Conservation (phyloP, 2,329 filamentous ascomycete species). For the Talaromyces piceae region DNA sequence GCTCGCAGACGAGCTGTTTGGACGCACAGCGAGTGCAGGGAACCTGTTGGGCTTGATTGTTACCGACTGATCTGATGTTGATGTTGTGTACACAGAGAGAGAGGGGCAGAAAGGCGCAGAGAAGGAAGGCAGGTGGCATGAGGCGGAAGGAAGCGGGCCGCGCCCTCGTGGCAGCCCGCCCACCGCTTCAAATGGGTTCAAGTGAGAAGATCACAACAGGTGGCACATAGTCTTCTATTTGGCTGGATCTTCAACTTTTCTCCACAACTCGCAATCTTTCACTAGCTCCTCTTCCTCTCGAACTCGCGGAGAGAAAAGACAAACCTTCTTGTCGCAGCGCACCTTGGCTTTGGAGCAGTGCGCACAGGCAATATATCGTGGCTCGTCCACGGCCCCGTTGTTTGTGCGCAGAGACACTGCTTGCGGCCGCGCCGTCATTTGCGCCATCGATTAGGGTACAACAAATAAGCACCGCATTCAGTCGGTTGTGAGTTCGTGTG, state of each 20-base stretch:
- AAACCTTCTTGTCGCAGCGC: conserved; percentile 1
- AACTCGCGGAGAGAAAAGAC: neutral
- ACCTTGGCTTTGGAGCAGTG: neutral
- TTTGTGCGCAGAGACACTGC: neutral
- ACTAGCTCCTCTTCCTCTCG: too few relatives aligned
- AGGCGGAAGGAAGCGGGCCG: neutral
- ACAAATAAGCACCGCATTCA: neutral
- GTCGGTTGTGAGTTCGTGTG: neutral
- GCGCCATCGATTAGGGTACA: neutral
- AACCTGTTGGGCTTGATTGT: neutral
- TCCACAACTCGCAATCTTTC: too few relatives aligned
- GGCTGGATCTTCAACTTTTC: too few relatives aligned
- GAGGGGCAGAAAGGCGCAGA: neutral
- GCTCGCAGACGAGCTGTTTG: neutral
- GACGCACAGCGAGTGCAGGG: neutral
- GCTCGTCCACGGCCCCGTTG: neutral
- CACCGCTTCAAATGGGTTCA: too few relatives aligned
- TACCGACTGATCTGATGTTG: neutral
- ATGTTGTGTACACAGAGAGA: neutral
- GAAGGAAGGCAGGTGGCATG: neutral
- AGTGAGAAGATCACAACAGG: too few relatives aligned
- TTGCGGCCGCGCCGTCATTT: neutral
- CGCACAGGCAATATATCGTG: neutral
- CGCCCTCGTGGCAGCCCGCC: too few relatives aligned
- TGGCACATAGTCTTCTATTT: too few relatives aligned